phyloP scores from a whole-genome alignment of 2,329 filamentous ascomycete species.

The Fusarium miscanthi region DNA sequence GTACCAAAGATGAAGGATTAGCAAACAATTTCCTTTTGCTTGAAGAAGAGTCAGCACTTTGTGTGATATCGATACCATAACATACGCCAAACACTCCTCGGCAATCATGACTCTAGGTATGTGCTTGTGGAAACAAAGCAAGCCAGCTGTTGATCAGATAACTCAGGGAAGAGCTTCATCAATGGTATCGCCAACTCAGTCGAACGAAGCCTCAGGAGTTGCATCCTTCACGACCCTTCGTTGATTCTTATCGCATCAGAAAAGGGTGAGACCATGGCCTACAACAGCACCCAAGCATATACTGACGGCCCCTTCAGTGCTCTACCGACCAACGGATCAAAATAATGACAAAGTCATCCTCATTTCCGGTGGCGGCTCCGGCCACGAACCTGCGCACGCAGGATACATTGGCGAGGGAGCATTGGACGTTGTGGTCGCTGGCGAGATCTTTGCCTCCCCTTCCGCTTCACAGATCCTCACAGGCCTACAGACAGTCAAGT shows the following conservation, averaged over 20 bases:
- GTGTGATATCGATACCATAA: neutral
- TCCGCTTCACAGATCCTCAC: constrained; percentile 40
- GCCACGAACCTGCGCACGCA: constrained; percentile 42
- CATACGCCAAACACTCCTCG: neutral
- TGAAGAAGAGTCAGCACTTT: neutral
- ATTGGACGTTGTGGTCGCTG: constrained; percentile 37
- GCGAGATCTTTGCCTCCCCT: constrained; percentile 43
- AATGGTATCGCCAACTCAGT: constrained; percentile 34
- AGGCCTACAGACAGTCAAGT: constrained; percentile 37
- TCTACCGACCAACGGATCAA: constrained; percentile 32
- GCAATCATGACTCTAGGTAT: constrained; percentile 40
- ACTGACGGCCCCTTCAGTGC: constrained; percentile 23
- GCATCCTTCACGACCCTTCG: constrained; percentile 38
- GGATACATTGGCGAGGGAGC: constrained; percentile 42
- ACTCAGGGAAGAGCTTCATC: constrained; percentile 41
- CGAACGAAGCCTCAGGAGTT: constrained; percentile 37
- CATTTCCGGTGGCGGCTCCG: constrained; percentile 40
- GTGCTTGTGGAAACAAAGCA: neutral
- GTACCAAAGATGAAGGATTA: no score
- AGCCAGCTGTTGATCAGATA: neutral
- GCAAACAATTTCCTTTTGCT: neutral
- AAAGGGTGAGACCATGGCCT: constrained; percentile 20
- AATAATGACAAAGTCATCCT: constrained; percentile 35
- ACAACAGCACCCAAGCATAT: fast-evolving
- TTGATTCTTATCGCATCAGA: constrained; percentile 38